Evolutionary conservation across 129 eudicot species (phyloP).

Genomic region (Logfia minima): DNA sequence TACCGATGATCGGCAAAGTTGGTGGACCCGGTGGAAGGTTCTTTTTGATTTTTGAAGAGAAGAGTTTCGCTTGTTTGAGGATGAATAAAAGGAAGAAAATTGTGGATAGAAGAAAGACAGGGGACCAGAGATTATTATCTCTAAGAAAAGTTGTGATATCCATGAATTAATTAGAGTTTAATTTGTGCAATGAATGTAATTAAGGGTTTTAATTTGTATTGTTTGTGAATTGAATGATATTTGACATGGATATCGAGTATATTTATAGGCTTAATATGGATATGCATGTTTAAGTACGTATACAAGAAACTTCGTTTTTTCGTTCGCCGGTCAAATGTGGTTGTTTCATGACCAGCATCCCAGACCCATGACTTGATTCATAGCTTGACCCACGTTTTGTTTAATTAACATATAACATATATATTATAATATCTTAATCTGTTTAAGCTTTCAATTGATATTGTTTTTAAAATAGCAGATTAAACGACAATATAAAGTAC

Average conservation of each 20-base stretch:
- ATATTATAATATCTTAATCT: no score
- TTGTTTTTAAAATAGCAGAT: no score
- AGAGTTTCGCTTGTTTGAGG: background rate
- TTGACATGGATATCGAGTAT: background rate
- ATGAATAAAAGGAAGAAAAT: constrained; percentile 2
- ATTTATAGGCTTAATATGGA: background rate
- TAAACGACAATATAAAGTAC: no score
- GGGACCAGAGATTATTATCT: background rate
- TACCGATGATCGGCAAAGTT: constrained; percentile 26
- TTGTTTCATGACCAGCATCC: no score
- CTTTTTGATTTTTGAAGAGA: background rate
- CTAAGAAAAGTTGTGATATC: constrained; percentile 1
- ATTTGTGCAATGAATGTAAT: no score
- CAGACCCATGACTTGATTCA: no score
- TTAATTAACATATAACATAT: no score
- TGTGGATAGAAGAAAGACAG: background rate
- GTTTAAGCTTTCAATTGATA: no score
- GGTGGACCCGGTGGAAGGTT: background rate
- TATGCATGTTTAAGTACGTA: no score
- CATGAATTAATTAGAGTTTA: background rate
- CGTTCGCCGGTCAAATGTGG: no score
- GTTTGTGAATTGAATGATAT: background rate
- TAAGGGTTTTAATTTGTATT: background rate
- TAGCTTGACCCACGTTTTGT: no score
- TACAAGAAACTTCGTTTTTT: no score